phyloP scores from a whole-genome alignment of 768 basidiomycete genomes.

The Zangia roseola region DNA sequence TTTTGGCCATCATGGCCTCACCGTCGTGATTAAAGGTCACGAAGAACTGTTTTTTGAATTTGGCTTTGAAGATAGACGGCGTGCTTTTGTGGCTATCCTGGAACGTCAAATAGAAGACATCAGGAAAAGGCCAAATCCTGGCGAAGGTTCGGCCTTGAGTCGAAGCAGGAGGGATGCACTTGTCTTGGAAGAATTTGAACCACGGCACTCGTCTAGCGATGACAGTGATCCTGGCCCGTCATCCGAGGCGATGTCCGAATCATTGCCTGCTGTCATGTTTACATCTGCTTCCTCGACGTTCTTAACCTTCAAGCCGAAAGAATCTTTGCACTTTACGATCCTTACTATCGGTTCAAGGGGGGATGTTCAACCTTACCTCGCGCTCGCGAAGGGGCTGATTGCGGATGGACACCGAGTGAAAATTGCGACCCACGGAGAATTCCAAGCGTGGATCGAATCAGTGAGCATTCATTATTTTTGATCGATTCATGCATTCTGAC shows the following conservation, averaged over 20 bases:
- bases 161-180: constrained; percentile 68
- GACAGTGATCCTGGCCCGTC: constrained; percentile 45
- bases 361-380: constrained; percentile 98
- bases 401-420: constrained; percentile 85
- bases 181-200: constrained; percentile 83
- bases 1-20: constrained; percentile 87
- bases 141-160: constrained; percentile 44
- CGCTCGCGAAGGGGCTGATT: constrained; percentile 87
- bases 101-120: constrained; percentile 80
- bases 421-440: constrained; percentile 96
- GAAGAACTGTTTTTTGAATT: constrained; percentile 99
- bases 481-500: constrained; percentile 5
- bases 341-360: constrained; percentile 95
- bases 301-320: constrained; percentile 90
- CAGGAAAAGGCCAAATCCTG: constrained; percentile 45
- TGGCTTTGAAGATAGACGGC: constrained; percentile 72
- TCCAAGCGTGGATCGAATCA: constrained; percentile 91
- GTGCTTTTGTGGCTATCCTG: constrained; percentile 72
- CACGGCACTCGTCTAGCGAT: constrained; percentile 35
- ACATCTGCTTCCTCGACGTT: constrained; percentile 95
- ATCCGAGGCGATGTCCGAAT: constrained; percentile 61
- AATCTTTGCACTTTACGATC: constrained; percentile 87
- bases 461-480: constrained; percentile 45
- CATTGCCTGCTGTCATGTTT: constrained; percentile 91
- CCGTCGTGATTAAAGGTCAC: constrained; percentile 90